Percentiles rank a stretch among this genome's conserved stretches.
phyloP scores from a whole-genome alignment of 1,284 basidiomycete genomes.

The Ceratobasidium sp. region DNA sequence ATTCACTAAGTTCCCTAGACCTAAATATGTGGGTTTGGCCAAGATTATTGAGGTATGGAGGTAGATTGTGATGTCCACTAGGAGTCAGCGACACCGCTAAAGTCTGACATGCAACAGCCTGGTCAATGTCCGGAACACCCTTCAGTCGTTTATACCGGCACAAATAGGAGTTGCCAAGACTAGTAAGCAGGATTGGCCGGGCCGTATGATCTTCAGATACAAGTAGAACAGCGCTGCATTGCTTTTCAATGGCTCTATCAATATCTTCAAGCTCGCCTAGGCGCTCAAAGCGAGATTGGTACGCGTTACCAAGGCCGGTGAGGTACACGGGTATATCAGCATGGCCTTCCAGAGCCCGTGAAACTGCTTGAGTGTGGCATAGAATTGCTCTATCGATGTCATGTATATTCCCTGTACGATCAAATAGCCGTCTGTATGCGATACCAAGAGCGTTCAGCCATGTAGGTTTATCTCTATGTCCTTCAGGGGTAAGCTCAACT shows the following conservation, averaged over 20 bases:
- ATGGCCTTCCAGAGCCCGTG: not conserved
- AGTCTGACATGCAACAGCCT: not conserved
- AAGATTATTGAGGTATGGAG: not conserved
- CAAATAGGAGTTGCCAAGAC: not conserved
- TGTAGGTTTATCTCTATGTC: no score
- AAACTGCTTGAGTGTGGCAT: no score
- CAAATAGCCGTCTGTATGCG: not conserved
- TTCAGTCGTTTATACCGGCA: not conserved
- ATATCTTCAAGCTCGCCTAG: not conserved
- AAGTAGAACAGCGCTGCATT: not conserved
- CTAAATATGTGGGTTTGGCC: not conserved
- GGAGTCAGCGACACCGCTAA: not conserved
- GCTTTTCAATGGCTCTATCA: not conserved
- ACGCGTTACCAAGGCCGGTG: not conserved
- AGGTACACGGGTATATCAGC: not conserved
- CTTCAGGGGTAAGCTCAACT: no score
- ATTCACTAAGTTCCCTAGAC: not conserved
- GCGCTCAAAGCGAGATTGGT: not conserved
- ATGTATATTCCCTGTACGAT: not conserved
- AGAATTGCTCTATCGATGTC: slow-evolving; percentile 1
- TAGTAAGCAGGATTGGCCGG: not conserved
- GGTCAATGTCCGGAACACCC: not conserved
- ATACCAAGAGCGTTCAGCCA: not conserved
- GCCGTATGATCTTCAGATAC: not conserved
- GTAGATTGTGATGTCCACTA: not conserved